Conservation (phyloP, 805 yeast species). For the Starmera pachycereana region DNA sequence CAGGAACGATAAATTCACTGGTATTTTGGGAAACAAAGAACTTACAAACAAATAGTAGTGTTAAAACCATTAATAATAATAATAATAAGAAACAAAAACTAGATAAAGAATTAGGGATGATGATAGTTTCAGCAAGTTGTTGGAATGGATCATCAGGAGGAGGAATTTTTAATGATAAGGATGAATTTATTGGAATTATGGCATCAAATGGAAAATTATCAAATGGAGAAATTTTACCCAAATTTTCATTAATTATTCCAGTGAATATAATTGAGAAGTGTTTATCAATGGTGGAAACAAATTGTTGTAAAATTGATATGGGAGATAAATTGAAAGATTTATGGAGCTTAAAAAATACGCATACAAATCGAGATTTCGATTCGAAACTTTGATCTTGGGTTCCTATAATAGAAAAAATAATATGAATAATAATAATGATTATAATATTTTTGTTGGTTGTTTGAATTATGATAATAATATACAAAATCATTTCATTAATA, state of each 20-base stretch:
- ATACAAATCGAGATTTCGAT: neutral
- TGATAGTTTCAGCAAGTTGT: slow-evolving; percentile 18
- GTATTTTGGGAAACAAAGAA: slow-evolving; percentile 8
- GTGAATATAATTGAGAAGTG: slow-evolving; percentile 15
- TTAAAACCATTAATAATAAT: neutral
- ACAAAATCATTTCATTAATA: too few relatives aligned
- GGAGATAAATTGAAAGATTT: slow-evolving; percentile 7
- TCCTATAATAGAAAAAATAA: too few relatives aligned
- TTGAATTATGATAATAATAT: too few relatives aligned
- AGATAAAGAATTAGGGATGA: slow-evolving; percentile 6
- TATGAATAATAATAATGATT: too few relatives aligned
- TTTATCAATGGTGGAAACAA: slow-evolving; percentile 8
- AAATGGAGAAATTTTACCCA: slow-evolving; percentile 17
- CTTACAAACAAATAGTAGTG: neutral
- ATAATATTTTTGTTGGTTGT: too few relatives aligned
- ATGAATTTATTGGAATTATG: slow-evolving; percentile 19
- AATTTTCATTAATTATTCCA: slow-evolving; percentile 19
- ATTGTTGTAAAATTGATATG: slow-evolving; percentile 5
- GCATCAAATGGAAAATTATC: slow-evolving; percentile 20
- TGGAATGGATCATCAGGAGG: slow-evolving; percentile 23
- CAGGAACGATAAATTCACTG: slow-evolving; percentile 13
- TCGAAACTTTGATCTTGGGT: too few relatives aligned
- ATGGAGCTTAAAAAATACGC: slow-evolving; percentile 17
- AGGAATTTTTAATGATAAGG: slow-evolving; percentile 14
- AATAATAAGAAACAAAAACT: neutral